Conservation (phyloP, 1,284 basidiomycete species). For the Austropuccinia psidii region DNA sequence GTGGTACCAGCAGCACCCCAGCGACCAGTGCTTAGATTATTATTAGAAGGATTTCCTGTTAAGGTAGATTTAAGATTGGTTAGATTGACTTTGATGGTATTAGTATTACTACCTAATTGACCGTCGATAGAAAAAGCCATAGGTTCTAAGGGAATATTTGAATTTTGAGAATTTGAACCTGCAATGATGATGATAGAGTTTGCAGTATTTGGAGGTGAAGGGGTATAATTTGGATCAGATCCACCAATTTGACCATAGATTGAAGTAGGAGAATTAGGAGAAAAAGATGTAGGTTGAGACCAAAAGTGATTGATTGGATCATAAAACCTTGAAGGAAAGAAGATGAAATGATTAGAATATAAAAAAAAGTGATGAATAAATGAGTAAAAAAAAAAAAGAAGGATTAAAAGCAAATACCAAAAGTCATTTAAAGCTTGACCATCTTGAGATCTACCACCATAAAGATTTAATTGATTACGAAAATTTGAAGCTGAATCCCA, state of each 20-base stretch:
- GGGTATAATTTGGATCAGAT: slow-evolving; percentile 6
- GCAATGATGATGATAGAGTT: slow-evolving; percentile 4
- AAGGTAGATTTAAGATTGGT: not conserved
- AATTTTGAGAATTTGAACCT: not conserved
- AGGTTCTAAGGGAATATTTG: slow-evolving; percentile 1
- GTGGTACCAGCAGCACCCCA: slow-evolving; percentile 22
- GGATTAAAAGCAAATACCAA: not conserved
- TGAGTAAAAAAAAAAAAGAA: not conserved
- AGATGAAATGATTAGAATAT: not conserved
- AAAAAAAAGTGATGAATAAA: not conserved
- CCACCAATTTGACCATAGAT: slow-evolving; percentile 12
- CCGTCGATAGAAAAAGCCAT: slow-evolving; percentile 7
- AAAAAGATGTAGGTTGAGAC: not conserved
- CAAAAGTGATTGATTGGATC: slow-evolving; percentile 26
- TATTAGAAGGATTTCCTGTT: not conserved
- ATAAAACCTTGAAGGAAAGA: not conserved
- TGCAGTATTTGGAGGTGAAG: not conserved
- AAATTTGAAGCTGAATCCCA: slow-evolving; percentile 23
- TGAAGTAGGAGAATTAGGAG: not conserved
- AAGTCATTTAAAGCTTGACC: slow-evolving; percentile 15
- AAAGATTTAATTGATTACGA: slow-evolving; percentile 22
- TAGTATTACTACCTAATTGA: slow-evolving; percentile 30
- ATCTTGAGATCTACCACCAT: slow-evolving; percentile 14
- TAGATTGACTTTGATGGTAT: slow-evolving; percentile 21
- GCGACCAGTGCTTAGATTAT: slow-evolving; percentile 17